Evolutionary conservation across 2,329 filamentous ascomycete genomes (phyloP), one percentile per base, ranked within the genome.

Genomic region (Byssothecium circinans): DNA sequence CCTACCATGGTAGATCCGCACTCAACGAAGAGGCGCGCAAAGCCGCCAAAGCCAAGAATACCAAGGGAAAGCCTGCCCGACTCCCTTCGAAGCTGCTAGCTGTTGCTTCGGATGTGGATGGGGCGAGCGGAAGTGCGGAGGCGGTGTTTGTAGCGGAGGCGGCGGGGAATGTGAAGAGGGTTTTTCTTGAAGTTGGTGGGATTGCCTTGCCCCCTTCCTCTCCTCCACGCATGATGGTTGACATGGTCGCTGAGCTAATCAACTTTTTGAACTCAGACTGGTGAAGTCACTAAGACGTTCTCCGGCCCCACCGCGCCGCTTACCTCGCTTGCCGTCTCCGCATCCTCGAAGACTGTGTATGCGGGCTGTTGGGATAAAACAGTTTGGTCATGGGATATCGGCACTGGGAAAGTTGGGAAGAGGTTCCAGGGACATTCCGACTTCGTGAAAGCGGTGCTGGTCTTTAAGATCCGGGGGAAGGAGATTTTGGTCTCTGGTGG

Each of bases 311-410:
- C 80, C 37, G 87, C 89, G 3, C 94, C 94, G 1, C 77, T 96
- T 8, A 70, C 69, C 17, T 71, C 65, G n/a, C 41, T 72, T 35
- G 64, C 63, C 23, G 41, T 71, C 15, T 67, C 64, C 4, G 40
- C 58, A 2, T 54, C 23, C 10, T 62, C 64, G 4, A 60, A 64
- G 41, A 87, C 80, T 1, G 66, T 96, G 10, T 96, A 90, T 69
- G 90, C 90, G 19, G 92, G 91, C 27, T 94, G 86, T 49, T 99
- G 94, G 94, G 92, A 99, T 74, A 96, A 95, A 74, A 81, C 83
- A 17, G 81, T 97, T 48, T 96, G 91, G 85, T 88, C 87, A 25
- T 96, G 90, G 88, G 80, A 62, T 2, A 74, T 86, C 25, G 74
- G 78, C 15, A 60, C 61, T 15, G 56, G 60, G 15, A 61, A 62